Evolutionary conservation across 163 green algal genomes (phyloP).

Genomic region (Trebouxiophyceae sp.): DNA sequence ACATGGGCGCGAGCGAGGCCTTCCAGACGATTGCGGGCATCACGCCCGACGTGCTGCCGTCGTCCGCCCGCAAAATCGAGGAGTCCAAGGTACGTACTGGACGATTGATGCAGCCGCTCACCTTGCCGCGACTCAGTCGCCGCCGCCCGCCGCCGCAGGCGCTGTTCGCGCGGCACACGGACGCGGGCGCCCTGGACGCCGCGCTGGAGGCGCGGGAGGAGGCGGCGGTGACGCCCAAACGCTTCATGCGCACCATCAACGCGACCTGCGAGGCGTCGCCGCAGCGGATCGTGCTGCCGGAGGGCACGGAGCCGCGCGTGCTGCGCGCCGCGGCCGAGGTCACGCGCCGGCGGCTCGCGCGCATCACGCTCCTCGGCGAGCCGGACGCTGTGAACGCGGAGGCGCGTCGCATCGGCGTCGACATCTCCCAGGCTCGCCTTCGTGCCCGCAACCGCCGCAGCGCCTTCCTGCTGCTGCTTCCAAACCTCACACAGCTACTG

Average conservation of each 20-base stretch:
- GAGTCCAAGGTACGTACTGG: slow-evolving; percentile 30
- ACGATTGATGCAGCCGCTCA: neutral
- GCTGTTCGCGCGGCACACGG: slow-evolving; percentile 43
- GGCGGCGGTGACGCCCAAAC: slow-evolving; percentile 57
- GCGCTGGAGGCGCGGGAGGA: slow-evolving; percentile 22
- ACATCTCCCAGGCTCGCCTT: too few species aligned
- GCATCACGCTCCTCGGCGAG: slow-evolving; percentile 68
- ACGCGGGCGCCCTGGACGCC: slow-evolving; percentile 39
- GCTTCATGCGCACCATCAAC: slow-evolving; percentile 60
- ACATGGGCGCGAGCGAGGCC: slow-evolving; percentile 12
- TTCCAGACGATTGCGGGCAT: slow-evolving; percentile 22
- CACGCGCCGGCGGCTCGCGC: slow-evolving; percentile 45
- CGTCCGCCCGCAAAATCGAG: slow-evolving; percentile 51
- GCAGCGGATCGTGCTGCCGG: slow-evolving; percentile 78
- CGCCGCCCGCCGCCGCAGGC: slow-evolving; percentile 12
- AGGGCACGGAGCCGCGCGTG: slow-evolving; percentile 66
- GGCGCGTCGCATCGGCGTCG: slow-evolving; percentile 49
- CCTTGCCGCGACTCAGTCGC: neutral
- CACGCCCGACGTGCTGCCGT: slow-evolving; percentile 43
- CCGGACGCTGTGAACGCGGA: slow-evolving; percentile 25
- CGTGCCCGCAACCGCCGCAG: too few species aligned
- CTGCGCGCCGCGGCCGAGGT: slow-evolving; percentile 65
- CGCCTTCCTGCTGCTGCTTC: too few species aligned
- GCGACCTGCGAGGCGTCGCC: slow-evolving; percentile 37
- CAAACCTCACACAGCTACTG: too few species aligned